phyloP scores from a whole-genome alignment of 495 filamentous ascomycete genomes.

The Halenospora varia region DNA sequence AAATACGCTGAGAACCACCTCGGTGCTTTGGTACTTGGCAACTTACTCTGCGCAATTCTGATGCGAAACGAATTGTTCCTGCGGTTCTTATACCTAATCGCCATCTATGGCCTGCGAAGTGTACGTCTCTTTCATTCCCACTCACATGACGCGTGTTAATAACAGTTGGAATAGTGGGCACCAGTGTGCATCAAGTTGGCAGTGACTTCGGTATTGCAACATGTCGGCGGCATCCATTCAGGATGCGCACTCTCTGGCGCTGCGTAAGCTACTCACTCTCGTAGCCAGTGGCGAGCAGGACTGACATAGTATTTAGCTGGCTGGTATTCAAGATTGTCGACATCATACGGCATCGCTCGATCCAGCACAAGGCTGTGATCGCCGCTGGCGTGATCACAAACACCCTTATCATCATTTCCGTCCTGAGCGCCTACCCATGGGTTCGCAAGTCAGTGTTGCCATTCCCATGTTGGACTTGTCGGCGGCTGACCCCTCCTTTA shows the following conservation, averaged over 20 bases:
- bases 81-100: constrained; percentile 34
- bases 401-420: constrained; percentile 36
- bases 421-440: constrained; percentile 42
- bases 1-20: constrained; percentile 38
- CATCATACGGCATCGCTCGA: constrained; percentile 28
- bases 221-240: constrained; percentile 42
- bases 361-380: constrained; percentile 32
- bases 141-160: constrained; percentile 13
- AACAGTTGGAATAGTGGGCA: constrained; percentile 31
- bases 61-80: constrained; percentile 41
- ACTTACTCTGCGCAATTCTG: constrained; percentile 38
- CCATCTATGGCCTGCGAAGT: constrained; percentile 38
- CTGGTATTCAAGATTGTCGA: constrained; percentile 40
- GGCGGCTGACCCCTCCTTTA: constrained; percentile 8
- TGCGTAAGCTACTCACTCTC: constrained; percentile 27
- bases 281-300: background rate
- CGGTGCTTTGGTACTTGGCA: constrained; percentile 39
- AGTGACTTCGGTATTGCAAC: constrained; percentile 37
- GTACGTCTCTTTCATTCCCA: constrained; percentile 24
- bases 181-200: constrained; percentile 34
- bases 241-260: constrained; percentile 41
- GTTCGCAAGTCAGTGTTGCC: constrained; percentile 35
- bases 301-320: constrained; percentile 30
- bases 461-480: constrained; percentile 3
- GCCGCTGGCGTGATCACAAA: constrained; percentile 40